Evolutionary conservation across 768 basidiomycete species (phyloP).

Genomic region (Lentinula sp.): DNA sequence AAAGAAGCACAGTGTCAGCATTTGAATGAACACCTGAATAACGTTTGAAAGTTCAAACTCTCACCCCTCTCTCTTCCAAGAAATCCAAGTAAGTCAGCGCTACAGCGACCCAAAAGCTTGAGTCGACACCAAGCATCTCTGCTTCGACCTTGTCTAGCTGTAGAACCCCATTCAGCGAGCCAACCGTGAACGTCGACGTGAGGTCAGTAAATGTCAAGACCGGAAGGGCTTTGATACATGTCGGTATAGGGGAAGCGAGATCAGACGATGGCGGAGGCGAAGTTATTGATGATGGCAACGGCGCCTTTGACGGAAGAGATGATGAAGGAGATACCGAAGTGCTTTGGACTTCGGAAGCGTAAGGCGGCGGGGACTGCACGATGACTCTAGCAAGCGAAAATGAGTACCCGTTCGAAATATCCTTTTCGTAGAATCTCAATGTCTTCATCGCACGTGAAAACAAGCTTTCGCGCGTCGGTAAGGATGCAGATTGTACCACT

Average conservation of each 20-base stretch:
- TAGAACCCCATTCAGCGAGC: constrained; percentile 33
- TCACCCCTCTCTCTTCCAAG: constrained; percentile 44
- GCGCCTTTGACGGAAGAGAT: neutral
- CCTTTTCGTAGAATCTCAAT: constrained; percentile 18
- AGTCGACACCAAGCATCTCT: constrained; percentile 38
- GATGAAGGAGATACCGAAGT: neutral
- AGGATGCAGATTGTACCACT: constrained; percentile 17
- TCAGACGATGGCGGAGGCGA: constrained; percentile 14
- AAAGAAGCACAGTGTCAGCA: neutral
- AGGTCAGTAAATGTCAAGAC: constrained; percentile 46
- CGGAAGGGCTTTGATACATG: neutral
- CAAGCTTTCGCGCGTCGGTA: constrained; percentile 1
- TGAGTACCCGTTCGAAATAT: neutral
- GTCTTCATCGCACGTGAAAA: constrained; percentile 23
- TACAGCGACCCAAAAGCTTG: constrained; percentile 46
- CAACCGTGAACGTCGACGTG: constrained; percentile 39
- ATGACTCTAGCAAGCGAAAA: neutral
- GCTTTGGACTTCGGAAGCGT: neutral
- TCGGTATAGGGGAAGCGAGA: constrained; percentile 20
- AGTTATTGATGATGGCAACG: neutral
- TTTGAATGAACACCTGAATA: neutral
- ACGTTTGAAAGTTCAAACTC: neutral
- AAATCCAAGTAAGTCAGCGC: constrained; percentile 47
- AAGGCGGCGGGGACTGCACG: constrained; percentile 4
- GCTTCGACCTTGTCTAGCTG: constrained; percentile 38